These are phyloP conservation scores for Plasmodium fragile DNA, from an alignment of 169 alveolate genomes.

Conservation along the genomic window DNA sequence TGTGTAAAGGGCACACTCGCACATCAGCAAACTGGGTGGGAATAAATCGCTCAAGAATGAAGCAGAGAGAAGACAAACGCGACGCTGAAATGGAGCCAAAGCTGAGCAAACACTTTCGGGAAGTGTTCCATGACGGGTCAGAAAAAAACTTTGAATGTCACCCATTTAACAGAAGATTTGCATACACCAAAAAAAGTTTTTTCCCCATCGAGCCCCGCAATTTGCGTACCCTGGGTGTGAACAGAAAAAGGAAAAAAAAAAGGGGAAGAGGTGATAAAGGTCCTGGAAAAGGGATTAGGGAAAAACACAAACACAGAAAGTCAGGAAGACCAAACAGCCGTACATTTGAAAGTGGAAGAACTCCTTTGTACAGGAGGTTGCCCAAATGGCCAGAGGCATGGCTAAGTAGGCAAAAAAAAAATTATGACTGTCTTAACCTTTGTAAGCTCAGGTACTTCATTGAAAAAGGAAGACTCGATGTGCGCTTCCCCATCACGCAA, in stretches of 20 bases:
- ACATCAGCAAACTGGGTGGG: background rate
- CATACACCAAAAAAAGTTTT: slow-evolving; percentile 84
- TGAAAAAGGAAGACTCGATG: slow-evolving; percentile 89
- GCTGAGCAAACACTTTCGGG: slow-evolving; percentile 54
- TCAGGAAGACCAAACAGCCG: slow-evolving; percentile 86
- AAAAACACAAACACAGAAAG: slow-evolving; percentile 80
- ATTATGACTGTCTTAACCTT: slow-evolving; percentile 85
- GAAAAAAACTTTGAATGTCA: slow-evolving; percentile 77
- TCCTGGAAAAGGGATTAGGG: slow-evolving; percentile 86
- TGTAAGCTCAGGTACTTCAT: slow-evolving; percentile 88
- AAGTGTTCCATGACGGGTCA: slow-evolving; percentile 71
- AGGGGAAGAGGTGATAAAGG: slow-evolving; percentile 89
- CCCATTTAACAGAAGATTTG: slow-evolving; percentile 89
- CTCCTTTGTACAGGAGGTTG: slow-evolving; percentile 85
- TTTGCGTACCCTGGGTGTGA: slow-evolving; percentile 83
- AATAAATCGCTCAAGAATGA: background rate
- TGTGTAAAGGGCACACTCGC: background rate
- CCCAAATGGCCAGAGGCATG: slow-evolving; percentile 90
- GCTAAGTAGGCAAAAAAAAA: slow-evolving; percentile 85
- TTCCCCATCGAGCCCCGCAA: slow-evolving; percentile 90
- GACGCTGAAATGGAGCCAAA: slow-evolving; percentile 18
- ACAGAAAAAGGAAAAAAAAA: slow-evolving; percentile 80
- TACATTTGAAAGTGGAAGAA: slow-evolving; percentile 89
- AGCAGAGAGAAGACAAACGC: slow-evolving; percentile 1
- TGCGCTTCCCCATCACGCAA: slow-evolving; percentile 91